phyloP scores from a whole-genome alignment of 306 rosid species.

The Glycine latifolia region DNA sequence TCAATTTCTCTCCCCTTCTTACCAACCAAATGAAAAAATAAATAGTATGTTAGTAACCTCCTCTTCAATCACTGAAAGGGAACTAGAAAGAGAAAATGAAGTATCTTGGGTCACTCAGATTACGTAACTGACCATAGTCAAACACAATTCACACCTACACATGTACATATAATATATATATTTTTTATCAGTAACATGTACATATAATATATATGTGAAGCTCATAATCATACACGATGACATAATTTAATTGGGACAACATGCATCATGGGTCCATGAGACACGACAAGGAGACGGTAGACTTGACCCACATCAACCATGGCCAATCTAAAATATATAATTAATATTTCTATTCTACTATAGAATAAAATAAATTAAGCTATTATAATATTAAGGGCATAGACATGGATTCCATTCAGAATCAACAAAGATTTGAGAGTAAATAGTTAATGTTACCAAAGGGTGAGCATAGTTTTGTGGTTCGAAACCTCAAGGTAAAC shows the following conservation, averaged over 20 bases:
- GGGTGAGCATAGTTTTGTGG: constrained; percentile 6
- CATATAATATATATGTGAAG: background rate
- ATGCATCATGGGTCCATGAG: background rate
- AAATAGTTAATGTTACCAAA: background rate
- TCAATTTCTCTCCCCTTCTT: too few species aligned
- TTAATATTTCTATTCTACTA: background rate
- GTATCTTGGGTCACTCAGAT: constrained; percentile 26
- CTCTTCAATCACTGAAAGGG: background rate
- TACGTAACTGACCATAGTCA: background rate
- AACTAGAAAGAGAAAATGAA: background rate
- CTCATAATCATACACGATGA: background rate
- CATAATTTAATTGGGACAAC: background rate
- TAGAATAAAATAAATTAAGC: background rate
- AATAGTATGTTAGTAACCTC: background rate
- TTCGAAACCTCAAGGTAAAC: background rate
- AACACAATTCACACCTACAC: background rate
- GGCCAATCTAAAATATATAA: background rate
- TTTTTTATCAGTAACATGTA: too few species aligned
- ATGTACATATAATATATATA: background rate
- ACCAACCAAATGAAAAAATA: too few species aligned
- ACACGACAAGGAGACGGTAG: background rate
- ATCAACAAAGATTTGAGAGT: background rate
- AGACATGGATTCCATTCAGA: background rate
- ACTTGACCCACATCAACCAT: constrained; percentile 5
- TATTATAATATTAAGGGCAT: background rate